Evolutionary conservation across 345 rosid genomes (phyloP), one percentile per base, ranked within the genome.

Genomic region (Camelina sativa): DNA sequence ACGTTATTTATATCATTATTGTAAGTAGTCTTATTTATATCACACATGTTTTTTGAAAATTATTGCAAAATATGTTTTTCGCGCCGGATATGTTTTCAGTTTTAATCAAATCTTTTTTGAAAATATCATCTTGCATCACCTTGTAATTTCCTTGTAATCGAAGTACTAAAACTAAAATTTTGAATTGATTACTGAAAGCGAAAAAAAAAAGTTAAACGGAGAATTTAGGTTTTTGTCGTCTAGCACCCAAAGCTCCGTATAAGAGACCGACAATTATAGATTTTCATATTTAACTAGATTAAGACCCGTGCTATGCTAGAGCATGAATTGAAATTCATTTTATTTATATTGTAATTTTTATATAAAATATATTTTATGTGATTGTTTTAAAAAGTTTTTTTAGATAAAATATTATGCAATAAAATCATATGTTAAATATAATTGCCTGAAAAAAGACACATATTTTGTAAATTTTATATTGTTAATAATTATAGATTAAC

Each of bases 161-260:
- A 32, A 44, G 57, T 32, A 34, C 1, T n/a, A 46, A 56, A 63
- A 44, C 22, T 22, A 6, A 16, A 10, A 6, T 7, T 65, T 43
- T 43, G 17, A 6, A 10, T 71, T 73, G 1, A 34, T 62, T 20
- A 63, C 60, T 32, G 56, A 46, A 57, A 37, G 11, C 20, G 60
- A 11, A 17, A 19, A 7, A 1, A 17, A 41, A 60, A 60, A 15
- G 48, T n/a, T 53, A 32, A 22, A 69, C 48, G 35, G 28, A 58
- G 76, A 62, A 59, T 65, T 78, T 40, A 60, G 19, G 17, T 41
- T 11, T 51, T 72, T 78, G 77, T 66, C 81, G 77, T 52, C 10
- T 78, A 72, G 74, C 69, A 35, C 53, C 55, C 73, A 72, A 78
- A 78, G 69, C 58, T 60, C 72, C 81, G 57, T 78, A 60, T 72